Percentiles rank a stretch among this genome's conserved stretches.
phyloP scores from a whole-genome alignment of 306 rosid genomes.

The Vigna hirtella region DNA sequence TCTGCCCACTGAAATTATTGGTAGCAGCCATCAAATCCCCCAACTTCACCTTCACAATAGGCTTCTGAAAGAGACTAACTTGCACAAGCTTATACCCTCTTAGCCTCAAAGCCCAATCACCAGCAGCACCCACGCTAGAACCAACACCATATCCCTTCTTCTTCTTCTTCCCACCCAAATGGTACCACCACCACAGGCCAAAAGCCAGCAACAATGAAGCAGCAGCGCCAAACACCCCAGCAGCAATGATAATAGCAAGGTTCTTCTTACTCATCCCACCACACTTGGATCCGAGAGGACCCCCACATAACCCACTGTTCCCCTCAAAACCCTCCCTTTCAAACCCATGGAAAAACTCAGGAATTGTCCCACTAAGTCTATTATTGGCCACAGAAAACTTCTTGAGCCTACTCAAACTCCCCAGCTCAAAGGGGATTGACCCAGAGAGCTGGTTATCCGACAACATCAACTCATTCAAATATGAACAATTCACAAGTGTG shows the following conservation, averaged over 20 bases:
- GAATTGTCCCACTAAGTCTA: constrained; percentile 66
- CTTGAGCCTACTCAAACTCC: constrained; percentile 63
- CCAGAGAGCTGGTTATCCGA: constrained; percentile 70
- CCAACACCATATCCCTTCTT: constrained; percentile 40
- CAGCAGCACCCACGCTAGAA: constrained; percentile 47
- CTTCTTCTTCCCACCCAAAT: constrained; percentile 55
- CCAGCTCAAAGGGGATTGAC: constrained; percentile 66
- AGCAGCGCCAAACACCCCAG: constrained; percentile 96
- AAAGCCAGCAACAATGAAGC: constrained; percentile 74
- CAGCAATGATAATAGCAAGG: constrained; percentile 89
- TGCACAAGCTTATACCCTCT: constrained; percentile 81
- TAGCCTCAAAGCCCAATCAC: constrained; percentile 84
- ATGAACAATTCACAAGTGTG: constrained; percentile 61
- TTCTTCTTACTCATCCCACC: constrained; percentile 86
- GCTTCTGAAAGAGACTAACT: constrained; percentile 88
- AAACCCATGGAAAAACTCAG: constrained; percentile 48
- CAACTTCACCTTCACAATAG: constrained; percentile 86
- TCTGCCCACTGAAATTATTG: constrained; percentile 65
- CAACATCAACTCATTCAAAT: constrained; percentile 62
- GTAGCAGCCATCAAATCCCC: constrained; percentile 95
- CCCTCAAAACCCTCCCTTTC: constrained; percentile 64
- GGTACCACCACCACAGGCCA: constrained; percentile 98
- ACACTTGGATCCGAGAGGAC: constrained; percentile 79
- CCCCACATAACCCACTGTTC: constrained; percentile 79
- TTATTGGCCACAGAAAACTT: constrained; percentile 73